A percentile compares a stretch with the other conserved stretches of the same genome.
Evolutionary conservation across 2,329 filamentous ascomycete genomes (phyloP).

Genomic region (Rhexocercosporidium sp.): DNA sequence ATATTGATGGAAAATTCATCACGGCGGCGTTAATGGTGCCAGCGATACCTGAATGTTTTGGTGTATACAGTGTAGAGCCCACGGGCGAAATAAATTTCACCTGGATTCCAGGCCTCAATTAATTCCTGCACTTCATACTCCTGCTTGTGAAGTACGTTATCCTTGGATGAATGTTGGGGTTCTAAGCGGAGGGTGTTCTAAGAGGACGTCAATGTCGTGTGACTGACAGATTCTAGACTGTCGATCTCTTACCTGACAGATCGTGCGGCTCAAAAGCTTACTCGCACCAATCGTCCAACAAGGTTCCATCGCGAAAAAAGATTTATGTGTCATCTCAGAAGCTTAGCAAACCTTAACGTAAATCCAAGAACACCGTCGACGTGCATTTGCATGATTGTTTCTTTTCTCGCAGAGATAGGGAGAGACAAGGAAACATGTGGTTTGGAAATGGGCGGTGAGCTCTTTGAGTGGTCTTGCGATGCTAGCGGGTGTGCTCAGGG

Average conservation of each 20-base stretch:
- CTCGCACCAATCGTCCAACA: neutral
- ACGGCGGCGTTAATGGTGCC: slow-evolving; percentile 6
- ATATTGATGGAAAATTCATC: slow-evolving; percentile 5
- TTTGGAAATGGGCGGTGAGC: too few relatives aligned
- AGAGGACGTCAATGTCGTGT: neutral
- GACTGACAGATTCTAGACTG: neutral
- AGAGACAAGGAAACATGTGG: too few relatives aligned
- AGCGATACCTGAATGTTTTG: slow-evolving; percentile 8
- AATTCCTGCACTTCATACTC: neutral
- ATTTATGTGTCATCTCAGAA: neutral
- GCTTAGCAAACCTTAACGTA: neutral
- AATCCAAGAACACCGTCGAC: neutral
- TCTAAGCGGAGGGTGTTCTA: neutral
- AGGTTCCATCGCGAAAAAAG: neutral
- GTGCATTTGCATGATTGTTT: neutral
- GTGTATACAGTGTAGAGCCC: neutral
- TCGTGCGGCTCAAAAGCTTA: slow-evolving; percentile 10
- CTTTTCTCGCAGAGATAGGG: too few relatives aligned
- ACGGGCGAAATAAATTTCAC: too few relatives aligned
- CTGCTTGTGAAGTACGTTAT: too few relatives aligned
- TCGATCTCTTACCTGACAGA: slow-evolving; percentile 1
- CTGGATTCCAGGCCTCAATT: neutral
- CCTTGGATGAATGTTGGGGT: neutral
- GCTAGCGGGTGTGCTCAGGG: too few relatives aligned
- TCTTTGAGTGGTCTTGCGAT: too few relatives aligned